phyloP scores from a whole-genome alignment of 371 early-diverging fungal genomes.

The Mortierella sp. region DNA sequence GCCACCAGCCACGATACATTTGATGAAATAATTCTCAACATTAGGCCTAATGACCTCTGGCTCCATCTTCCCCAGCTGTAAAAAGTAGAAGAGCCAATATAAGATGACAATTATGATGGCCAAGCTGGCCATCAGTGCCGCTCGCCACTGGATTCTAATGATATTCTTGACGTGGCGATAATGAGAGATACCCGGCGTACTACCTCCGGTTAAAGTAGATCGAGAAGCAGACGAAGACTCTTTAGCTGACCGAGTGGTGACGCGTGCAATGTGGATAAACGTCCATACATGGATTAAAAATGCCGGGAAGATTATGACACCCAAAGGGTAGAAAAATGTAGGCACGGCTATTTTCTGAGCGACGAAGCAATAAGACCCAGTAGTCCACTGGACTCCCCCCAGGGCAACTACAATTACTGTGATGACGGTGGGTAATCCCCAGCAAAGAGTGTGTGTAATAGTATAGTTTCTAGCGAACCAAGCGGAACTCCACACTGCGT shows the following conservation, averaged over 20 bases:
- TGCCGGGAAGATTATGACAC: conserved; percentile 64
- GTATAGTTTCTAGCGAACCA: conserved; percentile 65
- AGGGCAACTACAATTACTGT: conserved; percentile 61
- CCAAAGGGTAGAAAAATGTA: conserved; percentile 72
- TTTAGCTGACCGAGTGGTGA: conserved; percentile 57
- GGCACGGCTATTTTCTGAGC: conserved; percentile 61
- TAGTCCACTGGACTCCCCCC: conserved; percentile 65
- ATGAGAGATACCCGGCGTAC: conserved; percentile 55
- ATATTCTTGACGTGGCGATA: conserved; percentile 66
- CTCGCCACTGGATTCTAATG: conserved; percentile 75
- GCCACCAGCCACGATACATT: conserved; percentile 57
- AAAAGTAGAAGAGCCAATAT: conserved; percentile 68
- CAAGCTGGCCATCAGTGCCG: conserved; percentile 65
- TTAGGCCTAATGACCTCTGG: conserved; percentile 35
- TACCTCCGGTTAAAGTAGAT: conserved; percentile 44
- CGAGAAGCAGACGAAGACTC: conserved; percentile 62
- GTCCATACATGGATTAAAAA: conserved; percentile 68
- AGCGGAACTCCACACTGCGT: conserved; percentile 71
- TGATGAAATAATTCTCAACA: conserved; percentile 57
- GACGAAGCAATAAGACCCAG: conserved; percentile 68
- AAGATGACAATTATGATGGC: conserved; percentile 61
- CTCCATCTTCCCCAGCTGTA: conserved; percentile 60
- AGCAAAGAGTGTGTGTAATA: conserved; percentile 64
- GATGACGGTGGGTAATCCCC: conserved; percentile 66
- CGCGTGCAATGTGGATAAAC: conserved; percentile 68